These are phyloP conservation scores for Yamadazyma siamensis DNA, from an alignment of 1,139 yeast genomes.

Conservation along the genomic window DNA sequence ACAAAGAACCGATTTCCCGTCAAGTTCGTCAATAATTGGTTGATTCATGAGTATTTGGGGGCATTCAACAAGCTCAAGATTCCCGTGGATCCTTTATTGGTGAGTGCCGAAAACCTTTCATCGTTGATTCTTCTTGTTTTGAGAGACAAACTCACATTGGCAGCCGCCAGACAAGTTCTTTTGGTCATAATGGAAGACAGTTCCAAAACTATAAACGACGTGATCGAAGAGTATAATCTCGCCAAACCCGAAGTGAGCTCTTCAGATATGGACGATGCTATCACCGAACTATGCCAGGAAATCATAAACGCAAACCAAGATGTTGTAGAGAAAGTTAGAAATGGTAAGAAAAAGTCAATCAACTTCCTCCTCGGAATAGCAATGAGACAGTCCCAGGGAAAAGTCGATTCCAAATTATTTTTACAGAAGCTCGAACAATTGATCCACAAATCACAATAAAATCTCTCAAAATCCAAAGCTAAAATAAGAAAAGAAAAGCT, in stretches of 20 bases:
- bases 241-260: slow-evolving; percentile 30
- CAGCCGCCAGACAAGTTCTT: slow-evolving; percentile 66
- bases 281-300: slow-evolving; percentile 49
- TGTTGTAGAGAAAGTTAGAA: slow-evolving; percentile 52
- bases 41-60: slow-evolving; percentile 79
- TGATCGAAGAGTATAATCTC: slow-evolving; percentile 50
- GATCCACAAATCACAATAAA: too few relatives aligned
- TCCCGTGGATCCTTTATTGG: slow-evolving; percentile 29
- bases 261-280: slow-evolving; percentile 34
- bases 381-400: slow-evolving; percentile 76
- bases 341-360: slow-evolving; percentile 63
- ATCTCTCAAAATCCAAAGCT: too few relatives aligned
- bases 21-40: slow-evolving; percentile 69
- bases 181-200: slow-evolving; percentile 54
- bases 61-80: slow-evolving; percentile 52
- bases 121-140: slow-evolving; percentile 23
- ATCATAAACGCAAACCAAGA: slow-evolving; percentile 52
- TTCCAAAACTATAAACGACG: slow-evolving; percentile 26
- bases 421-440: slow-evolving; percentile 38
- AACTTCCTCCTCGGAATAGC: slow-evolving; percentile 82
- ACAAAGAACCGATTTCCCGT: slow-evolving; percentile 18
- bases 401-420: slow-evolving; percentile 49
- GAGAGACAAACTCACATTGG: slow-evolving; percentile 26
- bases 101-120: slow-evolving; percentile 27
- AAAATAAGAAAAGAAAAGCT: too few relatives aligned